These are phyloP conservation scores for Osmozyma mogii DNA, from an alignment of 805 yeast species.

Conservation along the genomic window DNA sequence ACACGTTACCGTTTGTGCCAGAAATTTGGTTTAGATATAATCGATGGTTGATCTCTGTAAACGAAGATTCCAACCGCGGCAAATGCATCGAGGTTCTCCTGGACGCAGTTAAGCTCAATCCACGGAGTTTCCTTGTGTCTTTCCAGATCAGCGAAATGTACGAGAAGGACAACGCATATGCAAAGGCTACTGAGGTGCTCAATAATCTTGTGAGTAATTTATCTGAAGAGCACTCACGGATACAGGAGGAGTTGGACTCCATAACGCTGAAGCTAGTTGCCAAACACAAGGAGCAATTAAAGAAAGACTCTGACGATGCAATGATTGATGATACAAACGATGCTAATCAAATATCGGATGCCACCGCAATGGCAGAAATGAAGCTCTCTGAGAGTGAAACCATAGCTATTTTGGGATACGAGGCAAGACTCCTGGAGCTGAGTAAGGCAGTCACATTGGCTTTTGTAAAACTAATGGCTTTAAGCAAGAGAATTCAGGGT, in stretches of 20 bases:
- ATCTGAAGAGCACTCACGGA: conserved; percentile 25
- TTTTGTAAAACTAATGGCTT: conserved; percentile 63
- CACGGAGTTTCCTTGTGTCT: conserved; percentile 58
- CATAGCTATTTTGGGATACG: conserved; percentile 8
- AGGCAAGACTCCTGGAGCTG: conserved; percentile 16
- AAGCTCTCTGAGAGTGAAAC: conserved; percentile 9
- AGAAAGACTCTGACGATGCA: conserved; percentile 7
- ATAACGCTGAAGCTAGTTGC: conserved; percentile 11
- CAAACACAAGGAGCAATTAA: conserved; percentile 6
- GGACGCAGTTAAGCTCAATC: conserved; percentile 56
- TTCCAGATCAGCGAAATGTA: conserved; percentile 61
- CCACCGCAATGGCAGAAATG: conserved; percentile 1
- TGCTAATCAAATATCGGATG: conserved; percentile 3
- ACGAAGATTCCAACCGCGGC: conserved; percentile 33
- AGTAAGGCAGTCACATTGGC: conserved; percentile 48
- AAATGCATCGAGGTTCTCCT: conserved; percentile 40
- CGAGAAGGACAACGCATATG: conserved; percentile 49
- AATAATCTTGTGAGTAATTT: conserved; percentile 43
- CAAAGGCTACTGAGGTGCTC: conserved; percentile 44
- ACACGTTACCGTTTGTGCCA: conserved; percentile 54
- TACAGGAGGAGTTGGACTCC: conserved; percentile 15
- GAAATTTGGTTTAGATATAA: conserved; percentile 69
- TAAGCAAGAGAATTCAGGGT: conserved; percentile 61
- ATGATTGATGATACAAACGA: conserved; percentile 4
- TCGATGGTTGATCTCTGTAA: conserved; percentile 24